Evolutionary conservation across 225 moss, liverwort and hornwort species (phyloP), one percentile per base, ranked within the genome.

Genomic region (Straminergon stramineum): DNA sequence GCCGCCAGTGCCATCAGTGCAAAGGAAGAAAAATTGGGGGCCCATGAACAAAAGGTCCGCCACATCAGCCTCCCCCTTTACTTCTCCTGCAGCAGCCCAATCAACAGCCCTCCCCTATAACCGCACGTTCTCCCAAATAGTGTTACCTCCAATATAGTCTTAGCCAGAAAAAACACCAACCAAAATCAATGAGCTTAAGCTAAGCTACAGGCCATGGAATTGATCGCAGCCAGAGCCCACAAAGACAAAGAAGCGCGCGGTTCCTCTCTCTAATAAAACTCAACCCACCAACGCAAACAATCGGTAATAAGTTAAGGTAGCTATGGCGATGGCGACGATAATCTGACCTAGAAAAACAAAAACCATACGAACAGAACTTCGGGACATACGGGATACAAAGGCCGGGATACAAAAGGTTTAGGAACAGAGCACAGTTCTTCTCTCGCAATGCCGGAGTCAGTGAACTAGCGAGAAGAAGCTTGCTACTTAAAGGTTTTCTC

Each of bases 1-100:
- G 91, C 91, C 86, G 86, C 91, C 89, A 73, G 84, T 91, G 89
- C 51, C 86, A 91, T 83, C 66, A 83, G 91, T 48, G 86, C 37
- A 37, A 37, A 71, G 19, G 56, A 20, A 83, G 75, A 14, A 60
- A 90, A 85, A 34, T 84, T 84, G 89, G 91, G 85, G 91, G 74
- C 87, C 52, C 79, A 74, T 84, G 66, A 87, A 79, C 48, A 34
- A 80, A 61, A 51, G 48, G 32, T 24, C 9, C 70, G 35, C 88
- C 91, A 84, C 84, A 63, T 87, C 87, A 85, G 58, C 88, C 12
- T 34, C 43, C 35, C 37, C 85, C 67, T 74, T 88, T 68, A 89
- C 70, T 89, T 32, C 85, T 51, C 84, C 84, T 69, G 69, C 79
- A 37, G 60, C 81, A 82, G 43, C 77, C 84, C 89, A 76, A 89